A percentile compares a stretch with the other conserved stretches of the same genome.
Conservation (phyloP, 805 yeast species). For the Lipomyces spencermartinsiae region DNA sequence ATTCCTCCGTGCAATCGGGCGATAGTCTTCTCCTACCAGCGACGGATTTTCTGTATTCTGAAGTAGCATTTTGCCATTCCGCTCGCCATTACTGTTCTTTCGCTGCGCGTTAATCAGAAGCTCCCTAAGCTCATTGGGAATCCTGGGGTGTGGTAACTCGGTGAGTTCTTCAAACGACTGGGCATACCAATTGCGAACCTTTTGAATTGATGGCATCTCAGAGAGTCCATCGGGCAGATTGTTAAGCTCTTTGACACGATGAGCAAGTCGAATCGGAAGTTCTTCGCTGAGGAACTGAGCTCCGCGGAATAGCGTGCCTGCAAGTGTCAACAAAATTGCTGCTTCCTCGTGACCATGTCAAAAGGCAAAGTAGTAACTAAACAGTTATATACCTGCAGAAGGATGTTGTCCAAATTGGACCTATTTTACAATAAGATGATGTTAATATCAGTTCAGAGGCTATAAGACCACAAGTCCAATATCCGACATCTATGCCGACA, state of each 20-base stretch:
- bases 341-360: neutral
- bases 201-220: constrained; percentile 73
- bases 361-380: neutral
- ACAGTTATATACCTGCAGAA: constrained; percentile 63
- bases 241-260: constrained; percentile 83
- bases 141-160: constrained; percentile 63
- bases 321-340: neutral
- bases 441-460: neutral
- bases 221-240: constrained; percentile 76
- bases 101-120: constrained; percentile 44
- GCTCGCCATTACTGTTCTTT: constrained; percentile 24
- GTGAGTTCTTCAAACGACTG: constrained; percentile 85
- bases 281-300: constrained; percentile 75
- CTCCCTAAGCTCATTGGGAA: constrained; percentile 52
- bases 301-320: constrained; percentile 61
- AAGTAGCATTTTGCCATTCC: constrained; percentile 26
- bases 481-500: neutral
- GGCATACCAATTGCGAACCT: constrained; percentile 88
- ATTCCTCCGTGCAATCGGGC: constrained; percentile 9
- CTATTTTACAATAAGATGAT: constrained; percentile 15
- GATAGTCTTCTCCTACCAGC: constrained; percentile 29
- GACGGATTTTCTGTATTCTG: constrained; percentile 35
- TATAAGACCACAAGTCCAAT: neutral
- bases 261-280: constrained; percentile 84
- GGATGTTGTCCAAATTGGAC: constrained; percentile 83